These are phyloP conservation scores for Pezicula rhizophila DNA, from an alignment of 2,329 filamentous ascomycete genomes.

Conservation along the genomic window DNA sequence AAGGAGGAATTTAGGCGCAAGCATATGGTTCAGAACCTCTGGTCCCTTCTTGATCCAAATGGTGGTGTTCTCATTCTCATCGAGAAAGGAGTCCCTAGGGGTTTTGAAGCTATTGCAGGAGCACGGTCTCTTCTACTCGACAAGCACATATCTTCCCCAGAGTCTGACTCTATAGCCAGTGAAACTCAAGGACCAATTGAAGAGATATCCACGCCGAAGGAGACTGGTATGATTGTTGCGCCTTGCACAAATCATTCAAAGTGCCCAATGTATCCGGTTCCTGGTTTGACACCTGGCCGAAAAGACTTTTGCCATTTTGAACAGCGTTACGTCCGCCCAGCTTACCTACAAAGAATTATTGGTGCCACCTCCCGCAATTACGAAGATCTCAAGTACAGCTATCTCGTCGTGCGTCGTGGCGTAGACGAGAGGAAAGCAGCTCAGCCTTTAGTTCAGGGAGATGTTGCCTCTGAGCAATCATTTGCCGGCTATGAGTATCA, in stretches of 20 bases:
- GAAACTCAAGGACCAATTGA: constrained; percentile 20
- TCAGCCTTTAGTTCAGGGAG: constrained; percentile 40
- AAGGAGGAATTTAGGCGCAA: constrained; percentile 73
- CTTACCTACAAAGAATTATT: constrained; percentile 73
- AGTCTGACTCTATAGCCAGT: constrained; percentile 35
- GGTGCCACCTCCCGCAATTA: constrained; percentile 68
- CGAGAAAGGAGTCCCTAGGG: constrained; percentile 85
- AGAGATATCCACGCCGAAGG: constrained; percentile 34
- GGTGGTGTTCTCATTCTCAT: constrained; percentile 82
- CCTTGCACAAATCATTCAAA: constrained; percentile 82
- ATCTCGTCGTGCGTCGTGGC: constrained; percentile 78
- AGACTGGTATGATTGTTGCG: constrained; percentile 59
- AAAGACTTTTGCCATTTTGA: constrained; percentile 89
- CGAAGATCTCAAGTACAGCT: constrained; percentile 88
- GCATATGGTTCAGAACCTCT: constrained; percentile 78
- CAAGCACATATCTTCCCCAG: constrained; percentile 64
- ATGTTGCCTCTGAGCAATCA: constrained; percentile 55
- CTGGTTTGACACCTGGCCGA: constrained; percentile 65
- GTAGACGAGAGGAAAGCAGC: constrained; percentile 39
- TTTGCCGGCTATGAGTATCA: constrained; percentile 65
- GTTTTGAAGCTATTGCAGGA: constrained; percentile 86
- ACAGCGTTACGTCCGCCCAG: constrained; percentile 81
- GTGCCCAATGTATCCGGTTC: constrained; percentile 81
- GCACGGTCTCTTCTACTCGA: constrained; percentile 75
- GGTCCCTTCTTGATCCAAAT: constrained; percentile 75